Percentiles rank a stretch among this genome's conserved stretches.
phyloP scores from a whole-genome alignment of 441 rosid genomes.

The Adansonia gregorii region DNA sequence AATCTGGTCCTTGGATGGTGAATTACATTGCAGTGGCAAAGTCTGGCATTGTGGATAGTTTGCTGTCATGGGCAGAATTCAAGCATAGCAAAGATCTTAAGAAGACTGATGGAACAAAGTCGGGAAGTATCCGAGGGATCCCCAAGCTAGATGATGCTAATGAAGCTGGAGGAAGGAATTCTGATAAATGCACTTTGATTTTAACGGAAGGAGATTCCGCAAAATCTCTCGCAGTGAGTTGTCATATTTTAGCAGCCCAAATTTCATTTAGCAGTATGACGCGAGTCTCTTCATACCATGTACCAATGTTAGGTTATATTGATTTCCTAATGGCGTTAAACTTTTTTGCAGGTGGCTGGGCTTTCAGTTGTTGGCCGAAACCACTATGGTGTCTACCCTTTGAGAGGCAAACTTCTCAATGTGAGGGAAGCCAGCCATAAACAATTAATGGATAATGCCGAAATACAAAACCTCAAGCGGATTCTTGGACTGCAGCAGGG shows the following conservation, averaged over 20 bases:
- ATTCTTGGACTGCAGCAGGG: constrained; percentile 93
- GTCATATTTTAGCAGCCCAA: constrained; percentile 11
- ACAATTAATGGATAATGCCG: constrained; percentile 83
- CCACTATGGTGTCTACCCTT: constrained; percentile 83
- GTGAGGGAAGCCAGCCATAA: constrained; percentile 91
- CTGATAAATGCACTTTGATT: constrained; percentile 79
- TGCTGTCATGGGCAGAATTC: constrained; percentile 89
- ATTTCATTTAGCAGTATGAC: background rate
- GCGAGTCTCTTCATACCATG: background rate
- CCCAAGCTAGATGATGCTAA: constrained; percentile 92
- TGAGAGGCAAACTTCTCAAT: constrained; percentile 90
- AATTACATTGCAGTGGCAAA: constrained; percentile 60
- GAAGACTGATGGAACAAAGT: constrained; percentile 88
- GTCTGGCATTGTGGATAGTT: constrained; percentile 79
- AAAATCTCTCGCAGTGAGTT: constrained; percentile 88
- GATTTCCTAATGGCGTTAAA: constrained; percentile 9
- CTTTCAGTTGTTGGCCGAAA: constrained; percentile 69
- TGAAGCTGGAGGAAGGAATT: constrained; percentile 84
- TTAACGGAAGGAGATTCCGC: constrained; percentile 99
- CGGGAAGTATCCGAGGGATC: constrained; percentile 56
- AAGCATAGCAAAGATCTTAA: constrained; percentile 86
- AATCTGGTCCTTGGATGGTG: background rate
- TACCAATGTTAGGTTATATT: background rate
- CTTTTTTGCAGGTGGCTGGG: constrained; percentile 70
- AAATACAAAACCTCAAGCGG: constrained; percentile 82